Evolutionary conservation across 495 filamentous ascomycete genomes (phyloP).

Genomic region (Penicillium bialowiezense): DNA sequence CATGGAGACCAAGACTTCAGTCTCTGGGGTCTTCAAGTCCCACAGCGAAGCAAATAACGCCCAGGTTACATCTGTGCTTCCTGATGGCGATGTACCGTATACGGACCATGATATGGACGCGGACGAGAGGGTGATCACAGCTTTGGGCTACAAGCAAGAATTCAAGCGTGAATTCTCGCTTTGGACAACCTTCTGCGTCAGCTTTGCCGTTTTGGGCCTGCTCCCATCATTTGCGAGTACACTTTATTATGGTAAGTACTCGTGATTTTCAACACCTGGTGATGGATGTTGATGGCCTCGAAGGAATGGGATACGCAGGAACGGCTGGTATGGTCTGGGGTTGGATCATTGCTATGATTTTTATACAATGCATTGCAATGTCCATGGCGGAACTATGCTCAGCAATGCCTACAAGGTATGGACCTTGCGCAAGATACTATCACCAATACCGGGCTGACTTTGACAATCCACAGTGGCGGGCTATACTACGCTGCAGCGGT

Average conservation of each 20-base stretch:
- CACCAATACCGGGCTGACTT: slow-evolving; percentile 20
- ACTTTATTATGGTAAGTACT: slow-evolving; percentile 58
- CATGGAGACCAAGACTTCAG: slow-evolving; percentile 12
- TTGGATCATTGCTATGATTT: slow-evolving; percentile 72
- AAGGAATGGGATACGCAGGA: slow-evolving; percentile 75
- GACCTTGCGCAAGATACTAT: too few relatives aligned
- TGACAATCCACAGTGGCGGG: slow-evolving; percentile 54
- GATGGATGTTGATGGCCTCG: slow-evolving; percentile 10
- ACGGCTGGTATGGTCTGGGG: slow-evolving; percentile 83
- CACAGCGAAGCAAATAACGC: slow-evolving; percentile 43
- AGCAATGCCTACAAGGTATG: slow-evolving; percentile 62
- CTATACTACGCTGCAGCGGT: slow-evolving; percentile 79
- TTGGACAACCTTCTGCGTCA: slow-evolving; percentile 80
- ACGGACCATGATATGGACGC: slow-evolving; percentile 49
- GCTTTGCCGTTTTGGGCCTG: slow-evolving; percentile 71
- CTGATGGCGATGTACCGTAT: slow-evolving; percentile 59
- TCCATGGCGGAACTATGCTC: slow-evolving; percentile 66
- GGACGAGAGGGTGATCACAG: slow-evolving; percentile 68
- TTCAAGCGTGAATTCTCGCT: slow-evolving; percentile 81
- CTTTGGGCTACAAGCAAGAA: slow-evolving; percentile 75
- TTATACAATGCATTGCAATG: slow-evolving; percentile 71
- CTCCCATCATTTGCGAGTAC: slow-evolving; percentile 74
- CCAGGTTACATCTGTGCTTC: slow-evolving; percentile 67
- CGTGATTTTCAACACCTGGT: background rate
- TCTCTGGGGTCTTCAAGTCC: slow-evolving; percentile 17